Percentiles rank a stretch among this genome's conserved stretches.
phyloP scores from a whole-genome alignment of 345 rosid species.

The Aquilaria yunnanensis region DNA sequence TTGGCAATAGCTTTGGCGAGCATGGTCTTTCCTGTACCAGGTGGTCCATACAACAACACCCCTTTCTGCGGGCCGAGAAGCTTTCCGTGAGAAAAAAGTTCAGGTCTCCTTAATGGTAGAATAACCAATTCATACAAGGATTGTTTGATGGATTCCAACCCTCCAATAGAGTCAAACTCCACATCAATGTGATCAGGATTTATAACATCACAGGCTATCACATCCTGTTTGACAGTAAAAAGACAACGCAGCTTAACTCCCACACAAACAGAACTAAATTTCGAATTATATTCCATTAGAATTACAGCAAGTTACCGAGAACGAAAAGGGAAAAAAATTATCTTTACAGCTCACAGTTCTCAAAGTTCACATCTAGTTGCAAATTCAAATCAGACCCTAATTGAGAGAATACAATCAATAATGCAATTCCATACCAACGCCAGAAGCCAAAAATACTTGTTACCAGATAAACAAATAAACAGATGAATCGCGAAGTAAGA shows the following conservation, averaged over 20 bases:
- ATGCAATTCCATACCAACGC: no score
- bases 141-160: slow-evolving; percentile 71
- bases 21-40: slow-evolving; percentile 99
- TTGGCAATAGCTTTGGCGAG: slow-evolving; percentile 97
- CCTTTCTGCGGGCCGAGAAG: slow-evolving; percentile 98
- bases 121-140: slow-evolving; percentile 87
- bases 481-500: neutral
- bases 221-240: slow-evolving; percentile 48
- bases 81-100: slow-evolving; percentile 82
- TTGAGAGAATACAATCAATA: no score
- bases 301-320: no score
- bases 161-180: slow-evolving; percentile 88
- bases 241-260: neutral
- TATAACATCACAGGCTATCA: slow-evolving; percentile 93
- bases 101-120: slow-evolving; percentile 84
- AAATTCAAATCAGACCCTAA: no score
- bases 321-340: neutral
- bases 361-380: no score
- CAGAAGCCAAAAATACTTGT: no score
- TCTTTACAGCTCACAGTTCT: no score
- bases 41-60: slow-evolving; percentile 92
- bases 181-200: slow-evolving; percentile 94
- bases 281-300: neutral
- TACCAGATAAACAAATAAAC: neutral
- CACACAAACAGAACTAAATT: neutral